phyloP scores from a whole-genome alignment of 306 rosid genomes.

The Trifolium pratense region DNA sequence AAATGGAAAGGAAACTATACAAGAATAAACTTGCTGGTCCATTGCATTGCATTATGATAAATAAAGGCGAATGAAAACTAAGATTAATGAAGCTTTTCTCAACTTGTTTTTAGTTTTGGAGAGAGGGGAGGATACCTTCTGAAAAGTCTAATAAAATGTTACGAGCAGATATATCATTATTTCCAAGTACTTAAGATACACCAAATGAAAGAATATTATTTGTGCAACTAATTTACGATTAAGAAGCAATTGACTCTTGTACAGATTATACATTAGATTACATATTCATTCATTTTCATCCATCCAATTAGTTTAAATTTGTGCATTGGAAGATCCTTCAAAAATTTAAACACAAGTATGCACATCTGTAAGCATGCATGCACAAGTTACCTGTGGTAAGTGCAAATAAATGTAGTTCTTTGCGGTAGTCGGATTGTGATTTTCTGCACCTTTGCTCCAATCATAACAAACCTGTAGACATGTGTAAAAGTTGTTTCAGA shows the following conservation, averaged over 20 bases:
- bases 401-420: constrained; percentile 73
- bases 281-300: constrained; percentile 14
- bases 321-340: too few relatives aligned
- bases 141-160: background rate
- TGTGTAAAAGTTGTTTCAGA: constrained; percentile 26
- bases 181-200: constrained; percentile 1
- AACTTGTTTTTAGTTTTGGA: background rate
- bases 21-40: background rate
- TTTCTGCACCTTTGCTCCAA: constrained; percentile 95
- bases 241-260: too few relatives aligned
- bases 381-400: constrained; percentile 66
- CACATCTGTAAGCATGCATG: background rate
- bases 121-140: background rate
- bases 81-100: background rate
- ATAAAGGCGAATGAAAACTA: background rate
- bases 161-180: background rate
- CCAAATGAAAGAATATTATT: background rate
- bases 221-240: too few relatives aligned
- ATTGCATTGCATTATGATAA: background rate
- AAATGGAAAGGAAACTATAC: background rate
- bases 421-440: constrained; percentile 80
- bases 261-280: too few relatives aligned
- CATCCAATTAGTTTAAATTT: too few relatives aligned
- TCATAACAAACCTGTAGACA: constrained; percentile 78
- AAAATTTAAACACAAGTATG: constrained; percentile 2